phyloP scores from a whole-genome alignment of 768 basidiomycete species.

The Agaricus blazei region DNA sequence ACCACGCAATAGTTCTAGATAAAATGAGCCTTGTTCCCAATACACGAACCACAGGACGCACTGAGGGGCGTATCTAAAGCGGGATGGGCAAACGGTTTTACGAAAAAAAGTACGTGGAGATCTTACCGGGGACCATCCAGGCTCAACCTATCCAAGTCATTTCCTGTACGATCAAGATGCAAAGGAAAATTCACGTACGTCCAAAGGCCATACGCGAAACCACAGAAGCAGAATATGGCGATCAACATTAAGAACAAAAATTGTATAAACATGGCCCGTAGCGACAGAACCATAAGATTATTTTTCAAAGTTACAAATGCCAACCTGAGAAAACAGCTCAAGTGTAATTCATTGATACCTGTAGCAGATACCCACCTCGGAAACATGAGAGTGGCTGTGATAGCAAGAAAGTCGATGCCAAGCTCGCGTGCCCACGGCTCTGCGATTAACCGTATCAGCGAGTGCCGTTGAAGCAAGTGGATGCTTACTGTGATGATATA shows the following conservation, averaged over 20 bases:
- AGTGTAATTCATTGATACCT: not conserved
- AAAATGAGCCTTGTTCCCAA: not conserved
- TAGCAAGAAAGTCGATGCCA: conserved; percentile 79
- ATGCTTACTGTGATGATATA: conserved; percentile 57
- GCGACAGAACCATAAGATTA: conserved; percentile 73
- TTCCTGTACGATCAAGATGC: not conserved
- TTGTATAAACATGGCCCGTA: conserved; percentile 91
- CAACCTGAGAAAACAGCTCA: conserved; percentile 39
- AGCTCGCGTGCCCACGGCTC: conserved; percentile 61
- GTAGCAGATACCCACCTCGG: conserved; percentile 51
- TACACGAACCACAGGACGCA: conserved; percentile 9
- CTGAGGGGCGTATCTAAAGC: conserved; percentile 25
- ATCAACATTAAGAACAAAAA: conserved; percentile 81
- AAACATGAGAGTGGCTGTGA: conserved; percentile 89
- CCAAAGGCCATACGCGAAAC: conserved; percentile 91
- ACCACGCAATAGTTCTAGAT: conserved; percentile 69
- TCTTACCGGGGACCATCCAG: conserved; percentile 51
- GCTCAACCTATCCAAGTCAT: conserved; percentile 42
- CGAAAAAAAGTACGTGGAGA: conserved; percentile 9
- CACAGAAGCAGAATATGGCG: conserved; percentile 86
- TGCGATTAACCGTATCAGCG: conserved; percentile 18
- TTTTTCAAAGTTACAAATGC: conserved; percentile 88
- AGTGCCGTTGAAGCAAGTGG: not conserved
- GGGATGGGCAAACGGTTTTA: not conserved
- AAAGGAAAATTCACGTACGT: conserved; percentile 52